Evolutionary conservation across 2,329 filamentous ascomycete genomes (phyloP).

Genomic region (Ophidiomyces ophidiicola): DNA sequence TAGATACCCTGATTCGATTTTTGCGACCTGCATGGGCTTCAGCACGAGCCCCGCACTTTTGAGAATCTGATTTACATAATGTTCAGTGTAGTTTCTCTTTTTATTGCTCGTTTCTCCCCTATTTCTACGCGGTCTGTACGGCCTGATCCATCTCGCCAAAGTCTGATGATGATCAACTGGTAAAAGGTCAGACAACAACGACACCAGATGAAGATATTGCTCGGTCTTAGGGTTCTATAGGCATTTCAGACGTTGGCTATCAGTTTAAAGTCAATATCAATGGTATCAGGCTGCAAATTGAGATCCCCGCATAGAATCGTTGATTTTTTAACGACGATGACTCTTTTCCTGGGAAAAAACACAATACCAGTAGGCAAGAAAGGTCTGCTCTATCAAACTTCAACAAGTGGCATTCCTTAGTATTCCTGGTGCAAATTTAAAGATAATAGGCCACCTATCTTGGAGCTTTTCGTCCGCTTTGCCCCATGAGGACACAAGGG

Average conservation of each 20-base stretch:
- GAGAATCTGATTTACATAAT: too few relatives aligned
- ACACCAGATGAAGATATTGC: conserved; percentile 5
- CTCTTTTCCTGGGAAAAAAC: conserved; percentile 3
- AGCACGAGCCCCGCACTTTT: too few relatives aligned
- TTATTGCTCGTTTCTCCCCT: not conserved
- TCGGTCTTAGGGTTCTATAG: not conserved
- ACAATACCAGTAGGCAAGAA: conserved; percentile 8
- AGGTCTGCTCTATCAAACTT: not conserved
- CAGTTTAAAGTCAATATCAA: not conserved
- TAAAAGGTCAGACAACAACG: conserved; percentile 35
- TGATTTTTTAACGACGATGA: too few relatives aligned
- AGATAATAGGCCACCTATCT: conserved; percentile 22
- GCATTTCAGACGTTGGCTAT: not conserved
- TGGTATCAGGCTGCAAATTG: not conserved
- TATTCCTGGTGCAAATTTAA: conserved; percentile 8
- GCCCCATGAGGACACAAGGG: conserved; percentile 32
- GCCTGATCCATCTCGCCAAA: conserved; percentile 14
- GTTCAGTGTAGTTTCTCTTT: not conserved
- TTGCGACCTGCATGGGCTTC: too few relatives aligned
- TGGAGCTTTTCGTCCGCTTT: conserved; percentile 32
- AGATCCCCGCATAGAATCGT: not conserved
- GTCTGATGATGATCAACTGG: conserved; percentile 35
- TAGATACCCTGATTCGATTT: too few relatives aligned
- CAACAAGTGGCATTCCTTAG: conserved; percentile 5
- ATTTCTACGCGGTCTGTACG: not conserved